Evolutionary conservation across 2,329 filamentous ascomycete species (phyloP), one percentile per base, ranked within the genome.

Genomic region (Pseudogymnoascus sp.): DNA sequence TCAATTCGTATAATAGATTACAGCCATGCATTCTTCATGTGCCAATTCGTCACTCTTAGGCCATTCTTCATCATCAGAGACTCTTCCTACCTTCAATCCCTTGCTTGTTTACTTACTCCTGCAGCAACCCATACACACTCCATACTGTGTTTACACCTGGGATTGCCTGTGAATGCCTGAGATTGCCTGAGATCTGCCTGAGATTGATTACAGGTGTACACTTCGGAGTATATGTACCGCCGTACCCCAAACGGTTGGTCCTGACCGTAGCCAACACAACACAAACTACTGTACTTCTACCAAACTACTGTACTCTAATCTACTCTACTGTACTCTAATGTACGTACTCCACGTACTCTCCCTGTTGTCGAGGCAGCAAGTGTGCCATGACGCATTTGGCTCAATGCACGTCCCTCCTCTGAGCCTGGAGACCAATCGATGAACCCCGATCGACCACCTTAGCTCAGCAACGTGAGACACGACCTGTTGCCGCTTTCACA

Each of bases 21-120:
- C 47, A 54, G n/a, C 2, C 47, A 31, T 57, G 51, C 51, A 57
- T 18, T 57, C n/a, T 34, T 57, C 51, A 57, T 57, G 26, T 57
- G 51, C 51, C 51, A 57, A 57, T 34, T 57, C 51, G 51, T 57
- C 51, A 57, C 51, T 57, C 26, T 34, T 6, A 34, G 29, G 1
- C 51, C 51, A 57, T 57, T 57, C 51, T 57, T 57, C 51, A 57
- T 57, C 51, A 57, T 57, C 51, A 57, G n/a, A 57, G 26, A 34
- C n/a, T 6, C n/a, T 18, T 12, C 3, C 12, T n/a, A 12, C 45
- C 23, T 23, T 47, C 7, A 16, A 31, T 34, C 51, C 51, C 51
- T 57, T 57, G 51, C 51, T 57, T 57, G 51, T 57, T 57, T 57
- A n/a, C n/a, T 21, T 21, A 16, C 51, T 57, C 51, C 51, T 57